Evolutionary conservation across 2,329 filamentous ascomycete genomes (phyloP), one percentile per base, ranked within the genome.

Genomic region (Trichoderma harzianum): DNA sequence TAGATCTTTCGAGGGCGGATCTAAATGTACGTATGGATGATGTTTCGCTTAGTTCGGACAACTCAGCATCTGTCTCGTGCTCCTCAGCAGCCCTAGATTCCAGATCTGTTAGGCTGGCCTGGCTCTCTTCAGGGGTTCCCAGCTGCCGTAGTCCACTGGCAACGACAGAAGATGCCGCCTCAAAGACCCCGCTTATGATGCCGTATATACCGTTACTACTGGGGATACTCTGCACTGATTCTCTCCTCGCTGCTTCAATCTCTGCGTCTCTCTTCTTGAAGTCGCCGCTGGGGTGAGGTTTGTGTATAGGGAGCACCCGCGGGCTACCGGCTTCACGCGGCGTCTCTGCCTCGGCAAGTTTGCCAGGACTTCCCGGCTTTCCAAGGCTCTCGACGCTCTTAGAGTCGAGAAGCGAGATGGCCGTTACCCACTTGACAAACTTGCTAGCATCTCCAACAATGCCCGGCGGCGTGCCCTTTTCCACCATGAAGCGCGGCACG

Each of bases 401-500:
- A 26, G 84, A 80, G 7, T 81, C 80, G 5, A 82, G 78, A 16
- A 79, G 75, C 11, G 79, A 78, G 72, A 83, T 84, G 5, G 83
- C 78, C 8, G 83, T 83, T 34, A 88, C 77, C 94, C 94, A 97
- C 71, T 94, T 88, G 16, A 96, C 79, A 75, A 97, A 97, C 80
- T 95, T 96, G 68, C 87, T 87, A 0, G 94, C 92, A 79, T 97
- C 94, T 55, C 86, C 86, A 30, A 93, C 87, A 76, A 97, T 96
- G 43, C 93, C 93, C 12, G 87, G 89, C 0, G 94, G 94, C 0
- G 94, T 97, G 34, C 92, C 93, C 78, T 93, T 90, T 77, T 97
- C 94, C n/a, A 97, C 93, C 87, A 97, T 91, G 82, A 96, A 97
- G 16, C 93, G 88, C 1, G 94, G 94, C 21, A 97, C 94, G 72